Conservation (phyloP, 805 yeast genomes). For the Metschnikowia sp. region DNA sequence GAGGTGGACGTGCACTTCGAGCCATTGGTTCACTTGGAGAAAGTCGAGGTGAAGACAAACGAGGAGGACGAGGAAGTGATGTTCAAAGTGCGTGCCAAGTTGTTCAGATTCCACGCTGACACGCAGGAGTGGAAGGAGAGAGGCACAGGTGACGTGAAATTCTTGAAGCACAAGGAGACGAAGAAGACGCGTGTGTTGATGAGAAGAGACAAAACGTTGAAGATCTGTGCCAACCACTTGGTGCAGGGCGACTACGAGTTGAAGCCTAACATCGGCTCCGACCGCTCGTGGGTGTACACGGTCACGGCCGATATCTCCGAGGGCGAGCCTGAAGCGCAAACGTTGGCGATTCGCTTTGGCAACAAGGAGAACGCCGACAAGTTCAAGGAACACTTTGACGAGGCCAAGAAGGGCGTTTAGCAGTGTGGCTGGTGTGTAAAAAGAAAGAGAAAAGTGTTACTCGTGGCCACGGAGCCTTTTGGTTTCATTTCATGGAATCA, state of each 20-base stretch:
- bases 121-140: slow-evolving; percentile 97
- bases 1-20: slow-evolving; percentile 90
- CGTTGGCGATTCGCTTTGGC: slow-evolving; percentile 94
- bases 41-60: slow-evolving; percentile 93
- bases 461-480: not conserved
- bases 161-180: slow-evolving; percentile 81
- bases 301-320: slow-evolving; percentile 94
- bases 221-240: slow-evolving; percentile 96
- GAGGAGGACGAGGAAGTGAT: slow-evolving; percentile 85
- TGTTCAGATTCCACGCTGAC: slow-evolving; percentile 84
- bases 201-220: slow-evolving; percentile 99
- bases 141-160: slow-evolving; percentile 97
- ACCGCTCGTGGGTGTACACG: slow-evolving; percentile 96
- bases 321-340: slow-evolving; percentile 93
- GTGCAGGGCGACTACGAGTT: slow-evolving; percentile 77
- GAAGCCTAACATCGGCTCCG: slow-evolving; percentile 93
- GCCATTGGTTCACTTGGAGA: slow-evolving; percentile 91
- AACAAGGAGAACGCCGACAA: slow-evolving; percentile 90
- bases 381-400: slow-evolving; percentile 88
- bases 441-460: not conserved
- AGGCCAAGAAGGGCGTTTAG: slow-evolving; percentile 53
- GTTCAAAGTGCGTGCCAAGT: slow-evolving; percentile 88
- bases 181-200: slow-evolving; percentile 86
- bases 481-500: not conserved
- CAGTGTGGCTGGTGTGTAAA: not conserved